Base-by-base conservation (phyloP, 169 alveolate genomes). In the Plasmodium blacklocki region DNA sequence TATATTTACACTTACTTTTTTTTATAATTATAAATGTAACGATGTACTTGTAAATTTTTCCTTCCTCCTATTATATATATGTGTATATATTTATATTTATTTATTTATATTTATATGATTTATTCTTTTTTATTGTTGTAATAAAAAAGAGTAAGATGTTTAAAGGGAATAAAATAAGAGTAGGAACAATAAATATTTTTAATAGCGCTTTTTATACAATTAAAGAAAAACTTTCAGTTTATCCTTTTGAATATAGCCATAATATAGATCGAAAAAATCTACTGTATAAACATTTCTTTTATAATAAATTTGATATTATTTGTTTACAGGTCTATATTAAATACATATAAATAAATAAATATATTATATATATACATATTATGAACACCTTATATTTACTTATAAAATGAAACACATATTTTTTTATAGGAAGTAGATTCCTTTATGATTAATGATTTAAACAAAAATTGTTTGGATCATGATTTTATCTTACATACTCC, bases 401-500 rank as follows among this genome's bases (percentile, higher is more conserved):
- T 52, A 52, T 52, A 1, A 52, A 15, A 52, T 52, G 60, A 52
- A 52, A 52, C 21, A 15, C n/a, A 8, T 59, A 59, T 21, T 11
- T 15, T 29, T 66, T 15, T 32, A 5, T 21, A 76, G 88, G 88
- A 76, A 58, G 88, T 76, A 39, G 63, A 64, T 59, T 70, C n/a
- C n/a, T 39, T 49, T 18, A 63, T 58, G 73, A 47, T 76, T n/a
- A 23, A 32, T 14, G 32, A 58, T 11, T 21, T 76, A 18, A 64
- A 76, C 12, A 21, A 23, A 19, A n/a, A 64, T 3, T 56, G 15
- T 12, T 11, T 12, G 0, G 5, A 62, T 18, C 11, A 63, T 14
- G 64, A 50, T 29, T 32, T 76, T 15, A 66, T 54, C 8, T 63
- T 76, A 26, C 70, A 63, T n/a, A 19, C 43, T 5, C 63, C 88